A percentile compares a stretch with the other conserved stretches of the same genome.
phyloP scores from a whole-genome alignment of 2,329 filamentous ascomycete genomes.

The Chaetomium sp. region DNA sequence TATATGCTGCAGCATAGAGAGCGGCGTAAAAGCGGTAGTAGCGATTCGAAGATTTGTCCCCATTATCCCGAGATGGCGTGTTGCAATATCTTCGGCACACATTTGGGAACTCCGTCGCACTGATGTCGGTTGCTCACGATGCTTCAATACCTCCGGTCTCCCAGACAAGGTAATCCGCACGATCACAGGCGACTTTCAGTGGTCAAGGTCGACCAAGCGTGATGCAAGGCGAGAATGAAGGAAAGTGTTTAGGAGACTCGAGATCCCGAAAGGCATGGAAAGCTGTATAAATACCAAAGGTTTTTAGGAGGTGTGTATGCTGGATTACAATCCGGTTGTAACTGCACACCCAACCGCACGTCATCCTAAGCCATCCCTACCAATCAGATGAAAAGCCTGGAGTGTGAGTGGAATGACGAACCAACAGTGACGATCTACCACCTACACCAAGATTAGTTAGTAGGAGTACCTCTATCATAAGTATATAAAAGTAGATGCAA shows the following conservation, averaged over 20 bases:
- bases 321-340: no score
- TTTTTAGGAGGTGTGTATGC: no score
- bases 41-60: neutral
- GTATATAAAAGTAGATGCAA: no score
- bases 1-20: neutral
- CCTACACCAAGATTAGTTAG: no score
- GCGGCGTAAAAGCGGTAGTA: neutral
- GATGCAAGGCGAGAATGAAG: neutral
- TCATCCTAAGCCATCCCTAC: no score
- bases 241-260: neutral
- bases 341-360: no score
- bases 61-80: no score
- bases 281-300: no score
- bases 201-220: neutral
- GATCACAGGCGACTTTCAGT: neutral
- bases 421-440: no score
- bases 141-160: slow-evolving; percentile 5
- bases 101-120: neutral
- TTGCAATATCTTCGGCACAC: neutral
- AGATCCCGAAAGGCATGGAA: neutral
- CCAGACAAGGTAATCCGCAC: slow-evolving; percentile 7
- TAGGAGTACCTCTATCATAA: no score
- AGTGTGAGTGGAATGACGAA: no score
- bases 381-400: no score
- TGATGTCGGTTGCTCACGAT: slow-evolving; percentile 1